phyloP scores from a whole-genome alignment of 352 stramenopile genomes.

The Elongisporangium prolatum region DNA sequence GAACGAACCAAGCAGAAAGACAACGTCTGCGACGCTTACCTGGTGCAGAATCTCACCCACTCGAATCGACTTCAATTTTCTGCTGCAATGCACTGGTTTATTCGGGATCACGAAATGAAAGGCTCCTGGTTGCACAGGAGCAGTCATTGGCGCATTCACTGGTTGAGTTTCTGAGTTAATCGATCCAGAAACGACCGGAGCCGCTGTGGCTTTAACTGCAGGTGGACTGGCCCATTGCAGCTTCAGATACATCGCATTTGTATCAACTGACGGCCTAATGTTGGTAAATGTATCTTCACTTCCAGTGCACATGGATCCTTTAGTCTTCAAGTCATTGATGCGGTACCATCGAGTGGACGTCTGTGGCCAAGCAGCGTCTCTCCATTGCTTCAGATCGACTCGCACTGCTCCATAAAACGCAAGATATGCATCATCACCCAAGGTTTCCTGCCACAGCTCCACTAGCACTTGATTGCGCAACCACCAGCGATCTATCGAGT shows the following conservation, averaged over 20 bases:
- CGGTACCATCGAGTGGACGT: neutral
- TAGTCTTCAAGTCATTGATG: neutral
- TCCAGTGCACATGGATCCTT: neutral
- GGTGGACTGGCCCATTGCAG: neutral
- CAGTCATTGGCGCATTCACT: neutral
- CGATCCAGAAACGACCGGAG: neutral
- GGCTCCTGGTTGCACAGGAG: neutral
- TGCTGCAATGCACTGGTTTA: slow-evolving; percentile 10
- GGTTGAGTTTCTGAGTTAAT: neutral
- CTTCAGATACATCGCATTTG: neutral
- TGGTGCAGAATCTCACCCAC: slow-evolving; percentile 32
- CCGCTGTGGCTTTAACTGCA: neutral
- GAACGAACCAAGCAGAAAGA: neutral
- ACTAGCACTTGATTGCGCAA: neutral
- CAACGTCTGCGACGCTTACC: slow-evolving; percentile 24
- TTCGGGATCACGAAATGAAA: slow-evolving; percentile 31
- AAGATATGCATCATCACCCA: neutral
- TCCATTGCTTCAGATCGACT: neutral
- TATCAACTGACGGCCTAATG: neutral
- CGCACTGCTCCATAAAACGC: neutral
- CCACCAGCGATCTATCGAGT: neutral
- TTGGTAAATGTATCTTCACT: neutral
- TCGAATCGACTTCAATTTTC: slow-evolving; percentile 17
- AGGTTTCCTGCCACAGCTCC: neutral
- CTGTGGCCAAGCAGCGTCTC: neutral